Evolutionary conservation across 2,329 filamentous ascomycete species (phyloP).

Genomic region (Aspergillus floridensis): DNA sequence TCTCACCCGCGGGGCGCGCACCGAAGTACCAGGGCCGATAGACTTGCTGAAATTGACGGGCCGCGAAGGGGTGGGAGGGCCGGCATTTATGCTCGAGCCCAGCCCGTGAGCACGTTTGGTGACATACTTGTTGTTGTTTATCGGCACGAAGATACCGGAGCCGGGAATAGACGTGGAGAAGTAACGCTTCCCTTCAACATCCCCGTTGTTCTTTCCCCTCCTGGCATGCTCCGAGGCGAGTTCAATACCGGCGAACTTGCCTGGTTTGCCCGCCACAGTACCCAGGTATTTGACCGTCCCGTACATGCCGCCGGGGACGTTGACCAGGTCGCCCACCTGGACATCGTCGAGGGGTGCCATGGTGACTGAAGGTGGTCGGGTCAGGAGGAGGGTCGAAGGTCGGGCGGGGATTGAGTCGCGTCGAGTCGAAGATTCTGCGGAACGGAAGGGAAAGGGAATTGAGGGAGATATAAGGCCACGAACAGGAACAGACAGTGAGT

Average conservation of each 20-base stretch:
- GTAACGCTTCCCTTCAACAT: constrained; percentile 83
- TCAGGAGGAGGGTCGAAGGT: background rate
- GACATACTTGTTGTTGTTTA: constrained; percentile 67
- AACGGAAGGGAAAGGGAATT: constrained; percentile 5
- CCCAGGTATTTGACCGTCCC: constrained; percentile 89
- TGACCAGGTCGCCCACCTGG: constrained; percentile 76
- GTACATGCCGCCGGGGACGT: constrained; percentile 90
- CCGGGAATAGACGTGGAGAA: constrained; percentile 76
- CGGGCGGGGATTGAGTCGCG: background rate
- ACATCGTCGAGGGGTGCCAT: constrained; percentile 52
- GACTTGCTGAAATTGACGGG: constrained; percentile 86
- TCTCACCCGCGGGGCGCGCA: constrained; percentile 62
- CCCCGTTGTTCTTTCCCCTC: constrained; percentile 91
- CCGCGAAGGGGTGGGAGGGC: constrained; percentile 66
- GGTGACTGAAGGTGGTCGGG: constrained; percentile 30
- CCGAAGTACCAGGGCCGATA: constrained; percentile 69
- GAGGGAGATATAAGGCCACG: constrained; percentile 10
- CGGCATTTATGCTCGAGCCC: constrained; percentile 42
- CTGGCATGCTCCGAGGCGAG: constrained; percentile 74
- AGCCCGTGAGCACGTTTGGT: constrained; percentile 56
- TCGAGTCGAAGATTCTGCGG: background rate
- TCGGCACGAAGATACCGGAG: constrained; percentile 88
- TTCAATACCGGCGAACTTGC: constrained; percentile 89
- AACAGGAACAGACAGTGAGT: constrained; percentile 14
- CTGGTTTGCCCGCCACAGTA: constrained; percentile 81